Base-by-base conservation (phyloP, 192 early-diverging fungal genomes). In the Radiomyces spectabilis region DNA sequence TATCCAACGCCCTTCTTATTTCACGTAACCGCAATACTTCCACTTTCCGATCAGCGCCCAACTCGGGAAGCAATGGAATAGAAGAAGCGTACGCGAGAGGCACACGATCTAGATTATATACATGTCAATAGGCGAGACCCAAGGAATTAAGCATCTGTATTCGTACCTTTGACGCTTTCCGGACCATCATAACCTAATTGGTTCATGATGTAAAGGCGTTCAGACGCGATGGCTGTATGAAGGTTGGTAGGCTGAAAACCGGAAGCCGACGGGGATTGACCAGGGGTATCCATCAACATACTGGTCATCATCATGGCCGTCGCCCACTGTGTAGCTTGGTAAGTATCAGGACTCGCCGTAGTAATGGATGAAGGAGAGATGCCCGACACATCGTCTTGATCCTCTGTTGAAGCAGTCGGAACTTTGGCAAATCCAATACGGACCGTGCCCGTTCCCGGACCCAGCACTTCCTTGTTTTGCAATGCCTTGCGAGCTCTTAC, bases 401-500 rank as follows among this genome's bases (percentile, higher is more conserved):
- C n/a, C n/a, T n/a, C n/a, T 5, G 66, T 60, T 34, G 35, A 39
- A 12, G 76, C 73, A 3, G 84, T 56, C 2, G 90, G 93, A 27
- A 93, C 94, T 59, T 98, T 98, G 34, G 94, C 94, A 63, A 84
- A 99, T n/a, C 93, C 93, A 39, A 99, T 93, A 45, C 92, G 85
- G 22, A 97, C 84, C 5, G 88, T 76, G 7, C 79, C 74, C 35
- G 76, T 69, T 9, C 69, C 76, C 4, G 74, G 72, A 24, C 91
- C 93, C 66, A 86, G 80, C 33, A 95, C 74, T 41, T 93, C 89
- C 57, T 87, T 88, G 34, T 89, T 91, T 61, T 95, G 92, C 75
- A 94, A 86, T 26, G 76, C 75, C 48, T 85, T 78, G 43, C 88
- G 86, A 27, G 94, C 94, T 22, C 80, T 72, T 55, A 95, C 84